Evolutionary conservation across 495 filamentous ascomycete species (phyloP).

Genomic region (Aspergillus coremiiformis): DNA sequence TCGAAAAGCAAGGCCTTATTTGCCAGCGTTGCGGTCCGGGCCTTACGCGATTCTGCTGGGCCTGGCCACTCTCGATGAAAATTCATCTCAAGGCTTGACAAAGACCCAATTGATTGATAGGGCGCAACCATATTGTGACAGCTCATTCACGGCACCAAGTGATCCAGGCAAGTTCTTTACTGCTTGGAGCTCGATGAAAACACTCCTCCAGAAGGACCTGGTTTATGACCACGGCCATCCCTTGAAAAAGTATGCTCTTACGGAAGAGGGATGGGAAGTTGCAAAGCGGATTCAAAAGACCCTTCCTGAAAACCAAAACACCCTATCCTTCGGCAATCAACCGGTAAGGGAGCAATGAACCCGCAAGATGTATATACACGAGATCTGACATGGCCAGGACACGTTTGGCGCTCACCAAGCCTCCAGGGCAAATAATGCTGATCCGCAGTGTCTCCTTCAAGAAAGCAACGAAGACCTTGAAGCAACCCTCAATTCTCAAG

Average conservation of each 20-base stretch:
- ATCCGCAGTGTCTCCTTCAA: background rate
- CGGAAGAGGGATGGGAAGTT: constrained; percentile 75
- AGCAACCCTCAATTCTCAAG: background rate
- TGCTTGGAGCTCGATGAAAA: constrained; percentile 83
- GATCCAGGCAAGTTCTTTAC: constrained; percentile 68
- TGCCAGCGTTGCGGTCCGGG: constrained; percentile 64
- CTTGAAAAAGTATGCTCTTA: constrained; percentile 59
- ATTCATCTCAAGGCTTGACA: constrained; percentile 49
- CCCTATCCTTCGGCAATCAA: constrained; percentile 11
- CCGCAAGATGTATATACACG: background rate
- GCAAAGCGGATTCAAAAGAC: constrained; percentile 58
- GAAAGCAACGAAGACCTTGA: constrained; percentile 4
- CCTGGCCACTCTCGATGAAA: constrained; percentile 52
- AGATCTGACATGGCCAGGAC: constrained; percentile 6
- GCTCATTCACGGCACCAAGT: constrained; percentile 62
- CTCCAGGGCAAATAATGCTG: background rate
- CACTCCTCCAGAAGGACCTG: constrained; percentile 63
- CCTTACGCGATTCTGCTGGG: constrained; percentile 68
- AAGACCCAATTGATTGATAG: constrained; percentile 61
- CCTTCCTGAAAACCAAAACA: constrained; percentile 19
- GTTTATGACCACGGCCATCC: constrained; percentile 67
- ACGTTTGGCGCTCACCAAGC: background rate
- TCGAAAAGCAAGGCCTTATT: constrained; percentile 60
- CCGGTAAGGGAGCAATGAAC: constrained; percentile 8
- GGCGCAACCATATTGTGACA: constrained; percentile 66